These are phyloP conservation scores for Clonostachys sp. DNA, from an alignment of 2,329 filamentous ascomycete genomes.

Conservation along the genomic window DNA sequence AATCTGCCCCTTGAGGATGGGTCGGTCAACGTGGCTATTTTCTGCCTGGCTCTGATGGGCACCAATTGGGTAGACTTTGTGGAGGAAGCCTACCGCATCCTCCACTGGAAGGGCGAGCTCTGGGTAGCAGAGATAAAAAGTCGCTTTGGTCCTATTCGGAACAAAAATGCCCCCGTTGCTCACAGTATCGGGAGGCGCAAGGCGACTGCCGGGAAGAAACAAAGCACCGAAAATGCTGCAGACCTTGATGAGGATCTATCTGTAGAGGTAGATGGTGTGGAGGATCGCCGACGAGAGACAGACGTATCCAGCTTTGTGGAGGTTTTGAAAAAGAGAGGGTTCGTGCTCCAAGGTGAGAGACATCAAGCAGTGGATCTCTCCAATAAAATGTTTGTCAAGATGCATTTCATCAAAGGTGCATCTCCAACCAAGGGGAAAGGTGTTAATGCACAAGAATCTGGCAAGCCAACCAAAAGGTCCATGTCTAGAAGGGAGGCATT, in stretches of 20 bases:
- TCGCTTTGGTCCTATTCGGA: constrained; percentile 57
- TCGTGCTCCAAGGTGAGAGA: constrained; percentile 69
- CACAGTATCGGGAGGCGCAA: constrained; percentile 70
- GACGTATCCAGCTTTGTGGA: constrained; percentile 86
- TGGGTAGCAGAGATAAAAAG: constrained; percentile 98
- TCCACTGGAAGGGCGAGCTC: constrained; percentile 91
- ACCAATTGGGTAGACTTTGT: constrained; percentile 98
- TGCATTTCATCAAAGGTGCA: constrained; percentile 88
- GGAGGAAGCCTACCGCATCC: constrained; percentile 88
- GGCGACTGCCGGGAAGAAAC: constrained; percentile 43
- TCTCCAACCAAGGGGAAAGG: constrained; percentile 74
- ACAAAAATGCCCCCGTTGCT: constrained; percentile 41
- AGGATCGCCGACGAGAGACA: constrained; percentile 65
- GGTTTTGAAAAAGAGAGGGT: constrained; percentile 74
- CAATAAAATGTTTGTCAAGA: constrained; percentile 98
- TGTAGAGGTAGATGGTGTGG: constrained; percentile 66
- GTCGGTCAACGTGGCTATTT: constrained; percentile 81
- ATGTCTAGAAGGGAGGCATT: constrained; percentile 42
- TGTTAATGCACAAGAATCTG: constrained; percentile 51
- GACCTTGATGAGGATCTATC: constrained; percentile 53
- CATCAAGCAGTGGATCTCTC: constrained; percentile 66
- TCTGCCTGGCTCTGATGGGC: constrained; percentile 96
- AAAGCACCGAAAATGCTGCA: constrained; percentile 36
- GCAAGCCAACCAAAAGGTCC: constrained; percentile 47
- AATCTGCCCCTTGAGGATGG: constrained; percentile 72